Base-by-base conservation (phyloP, 768 basidiomycete species). In the Leccinellum luteum region DNA sequence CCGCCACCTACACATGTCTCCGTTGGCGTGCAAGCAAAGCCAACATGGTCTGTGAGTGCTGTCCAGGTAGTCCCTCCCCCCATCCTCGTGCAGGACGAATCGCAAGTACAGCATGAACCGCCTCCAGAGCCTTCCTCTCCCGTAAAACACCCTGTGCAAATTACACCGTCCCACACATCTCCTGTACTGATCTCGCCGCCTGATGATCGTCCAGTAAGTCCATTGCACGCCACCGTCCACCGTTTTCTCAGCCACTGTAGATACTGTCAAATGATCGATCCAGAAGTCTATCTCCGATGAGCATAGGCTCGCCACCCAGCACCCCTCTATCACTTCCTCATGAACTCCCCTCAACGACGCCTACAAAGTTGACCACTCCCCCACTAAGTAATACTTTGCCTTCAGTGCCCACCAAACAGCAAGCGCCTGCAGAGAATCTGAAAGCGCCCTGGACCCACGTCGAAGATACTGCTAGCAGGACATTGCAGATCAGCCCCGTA, bases 241-340 rank as follows among this genome's bases (percentile, higher is more conserved):
- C 54, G 4, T 47, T 2, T 34, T 64, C 71, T 74, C 66, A 73
- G 69, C n/a, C 54, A 30, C 41, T 53, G 66, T 68, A 67, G 73
- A 74, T 62, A 73, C 60, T 57, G 44, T 52, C 52, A 49, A 62
- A 63, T 43, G 71, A 69, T 52, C 70, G 56, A 52, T 76, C 79
- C 17, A 73, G 81, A 56, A 86, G 80, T 69, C 72, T 83, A 48
- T 83, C 83, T 49, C 84, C 83, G 1, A 85, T 85, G 83, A 86
- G 85, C 54, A 74, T 86, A 44, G 83, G 80, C 60, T 83, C 83
- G 7, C 67, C 77, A 7, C 61, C 73, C 17, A 77, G 74, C 58
- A 76, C 76, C 10, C 75, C 77, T 34, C 70, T 62, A 31, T 61
- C 69, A 4, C 69, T 64, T 6, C 34, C 57, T 30, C 51, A 6